Conservation (phyloP, 345 rosid genomes). For the Pseudoturritis turrita region DNA sequence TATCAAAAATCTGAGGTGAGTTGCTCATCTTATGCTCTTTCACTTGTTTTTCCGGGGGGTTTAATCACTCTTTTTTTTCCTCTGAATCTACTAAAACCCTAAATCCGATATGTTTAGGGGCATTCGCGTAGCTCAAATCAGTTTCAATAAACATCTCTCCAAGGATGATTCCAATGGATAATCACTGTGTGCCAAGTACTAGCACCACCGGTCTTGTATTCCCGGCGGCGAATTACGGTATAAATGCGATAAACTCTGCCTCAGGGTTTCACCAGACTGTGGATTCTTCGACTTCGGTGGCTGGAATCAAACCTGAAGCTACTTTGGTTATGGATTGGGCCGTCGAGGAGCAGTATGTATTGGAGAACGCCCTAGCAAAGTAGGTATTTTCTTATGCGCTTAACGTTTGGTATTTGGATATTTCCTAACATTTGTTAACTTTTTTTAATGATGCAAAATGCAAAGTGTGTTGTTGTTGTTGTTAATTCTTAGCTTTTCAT, state of each 20-base stretch:
- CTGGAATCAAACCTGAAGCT: conserved; percentile 36
- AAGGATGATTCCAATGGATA: conserved; percentile 21
- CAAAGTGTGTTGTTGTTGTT: neutral
- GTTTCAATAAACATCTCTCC: neutral
- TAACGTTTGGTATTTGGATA: neutral
- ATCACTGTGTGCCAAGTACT: conserved; percentile 6
- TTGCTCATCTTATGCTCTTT: neutral
- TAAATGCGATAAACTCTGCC: neutral
- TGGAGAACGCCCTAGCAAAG: conserved; percentile 81
- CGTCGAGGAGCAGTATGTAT: conserved; percentile 58
- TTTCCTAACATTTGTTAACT: neutral
- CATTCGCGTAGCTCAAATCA: conserved; percentile 6
- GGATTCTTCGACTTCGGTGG: neutral
- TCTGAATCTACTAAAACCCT: neutral
- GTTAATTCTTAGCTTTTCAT: conserved; percentile 16
- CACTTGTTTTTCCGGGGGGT: neutral
- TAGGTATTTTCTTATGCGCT: conserved; percentile 32
- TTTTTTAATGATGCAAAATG: neutral
- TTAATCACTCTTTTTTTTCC: neutral
- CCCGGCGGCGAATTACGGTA: conserved; percentile 9
- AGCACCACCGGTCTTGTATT: conserved; percentile 24
- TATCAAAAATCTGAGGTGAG: neutral
- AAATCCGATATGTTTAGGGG: neutral
- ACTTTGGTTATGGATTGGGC: conserved; percentile 83
- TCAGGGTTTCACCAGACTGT: neutral